phyloP scores from a whole-genome alignment of 2,329 filamentous ascomycete genomes.

The Aspergillus quadrilineatus region DNA sequence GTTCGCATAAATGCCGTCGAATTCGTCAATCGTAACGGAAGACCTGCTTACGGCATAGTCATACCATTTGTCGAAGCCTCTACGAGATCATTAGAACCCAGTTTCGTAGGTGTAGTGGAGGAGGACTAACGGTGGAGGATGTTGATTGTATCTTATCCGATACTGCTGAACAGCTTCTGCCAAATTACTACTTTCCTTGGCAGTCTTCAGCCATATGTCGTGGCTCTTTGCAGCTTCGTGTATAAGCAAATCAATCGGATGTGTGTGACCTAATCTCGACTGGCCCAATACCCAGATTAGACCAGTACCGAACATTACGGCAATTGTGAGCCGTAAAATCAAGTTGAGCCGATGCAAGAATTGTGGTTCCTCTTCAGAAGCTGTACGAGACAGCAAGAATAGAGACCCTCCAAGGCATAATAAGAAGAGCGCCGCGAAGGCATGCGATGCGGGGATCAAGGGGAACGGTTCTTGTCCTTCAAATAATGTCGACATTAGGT shows the following conservation, averaged over 20 bases:
- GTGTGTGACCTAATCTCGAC: constrained; percentile 42
- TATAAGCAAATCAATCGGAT: constrained; percentile 58
- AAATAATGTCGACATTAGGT: constrained; percentile 32
- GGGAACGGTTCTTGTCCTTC: constrained; percentile 35
- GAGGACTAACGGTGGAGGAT: constrained; percentile 53
- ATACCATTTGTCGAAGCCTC: constrained; percentile 61
- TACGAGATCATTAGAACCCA: constrained; percentile 19
- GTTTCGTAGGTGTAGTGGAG: too few relatives aligned
- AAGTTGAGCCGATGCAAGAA: constrained; percentile 28
- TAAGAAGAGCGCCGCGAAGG: constrained; percentile 32
- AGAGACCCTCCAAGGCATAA: constrained; percentile 31
- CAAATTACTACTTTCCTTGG: constrained; percentile 49
- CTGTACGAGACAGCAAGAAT: constrained; percentile 28
- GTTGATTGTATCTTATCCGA: constrained; percentile 51
- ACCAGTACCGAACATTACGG: constrained; percentile 45
- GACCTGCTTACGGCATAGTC: constrained; percentile 53
- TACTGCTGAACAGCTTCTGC: constrained; percentile 54
- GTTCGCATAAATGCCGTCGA: constrained; percentile 59
- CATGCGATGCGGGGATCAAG: constrained; percentile 27
- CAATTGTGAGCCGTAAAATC: constrained; percentile 38
- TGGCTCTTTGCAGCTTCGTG: constrained; percentile 50
- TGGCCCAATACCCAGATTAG: constrained; percentile 43
- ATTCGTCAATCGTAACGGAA: constrained; percentile 59
- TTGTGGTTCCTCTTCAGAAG: constrained; percentile 31
- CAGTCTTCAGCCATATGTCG: constrained; percentile 50